phyloP scores from a whole-genome alignment of 805 yeast genomes.

The Pichia cephalocereana region DNA sequence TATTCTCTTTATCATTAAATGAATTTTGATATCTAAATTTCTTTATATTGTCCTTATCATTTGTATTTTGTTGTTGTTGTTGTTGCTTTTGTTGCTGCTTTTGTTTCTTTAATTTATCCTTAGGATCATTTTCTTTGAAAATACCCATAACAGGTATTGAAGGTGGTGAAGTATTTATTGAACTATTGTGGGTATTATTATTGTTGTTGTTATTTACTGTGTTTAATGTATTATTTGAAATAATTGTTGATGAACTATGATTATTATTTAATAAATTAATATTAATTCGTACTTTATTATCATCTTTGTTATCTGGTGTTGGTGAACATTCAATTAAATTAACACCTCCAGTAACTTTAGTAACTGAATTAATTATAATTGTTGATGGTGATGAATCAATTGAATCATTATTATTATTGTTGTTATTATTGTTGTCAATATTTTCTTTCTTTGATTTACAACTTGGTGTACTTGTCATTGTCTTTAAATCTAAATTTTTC shows the following conservation, averaged over 20 bases:
- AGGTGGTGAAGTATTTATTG: too few species aligned
- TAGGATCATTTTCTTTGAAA: conserved; percentile 12
- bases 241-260: too few species aligned
- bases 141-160: conserved; percentile 19
- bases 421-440: neutral
- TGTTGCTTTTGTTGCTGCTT: neutral
- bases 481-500: neutral
- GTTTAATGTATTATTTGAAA: too few species aligned
- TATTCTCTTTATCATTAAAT: neutral
- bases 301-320: conserved; percentile 22
- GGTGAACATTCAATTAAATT: conserved; percentile 19
- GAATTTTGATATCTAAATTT: neutral
- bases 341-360: conserved; percentile 10
- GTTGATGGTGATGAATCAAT: conserved; percentile 28
- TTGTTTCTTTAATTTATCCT: neutral
- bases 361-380: conserved; percentile 22
- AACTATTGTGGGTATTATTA: neutral
- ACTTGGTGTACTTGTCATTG: neutral
- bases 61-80: neutral
- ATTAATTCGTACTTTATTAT: neutral
- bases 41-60: neutral
- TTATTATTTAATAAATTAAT: too few species aligned
- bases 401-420: neutral
- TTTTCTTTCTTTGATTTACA: neutral
- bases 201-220: too few species aligned